Percentiles rank a stretch among this genome's conserved stretches.
Conservation (phyloP, 2,329 filamentous ascomycete species). For the Hymenoscyphus salicellus region DNA sequence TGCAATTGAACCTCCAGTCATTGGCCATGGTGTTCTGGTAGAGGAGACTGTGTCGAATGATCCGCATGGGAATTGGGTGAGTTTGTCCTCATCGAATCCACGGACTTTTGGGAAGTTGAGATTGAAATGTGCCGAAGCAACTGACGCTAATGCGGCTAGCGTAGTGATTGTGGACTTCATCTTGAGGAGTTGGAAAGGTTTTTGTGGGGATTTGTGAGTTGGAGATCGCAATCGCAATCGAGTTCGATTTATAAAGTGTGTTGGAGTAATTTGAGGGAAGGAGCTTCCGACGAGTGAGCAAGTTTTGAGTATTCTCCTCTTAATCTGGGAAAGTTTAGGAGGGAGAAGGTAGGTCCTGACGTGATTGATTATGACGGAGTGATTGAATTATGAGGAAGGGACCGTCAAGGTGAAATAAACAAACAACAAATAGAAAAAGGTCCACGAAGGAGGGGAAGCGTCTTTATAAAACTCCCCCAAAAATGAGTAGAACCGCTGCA, state of each 20-base stretch:
- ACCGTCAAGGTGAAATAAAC: background rate
- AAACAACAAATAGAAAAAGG: background rate
- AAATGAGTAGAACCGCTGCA: background rate
- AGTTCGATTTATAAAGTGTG: background rate
- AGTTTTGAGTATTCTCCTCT: background rate
- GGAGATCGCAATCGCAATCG: background rate
- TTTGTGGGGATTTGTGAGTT: background rate
- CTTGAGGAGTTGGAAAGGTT: constrained; percentile 4
- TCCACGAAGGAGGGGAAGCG: background rate
- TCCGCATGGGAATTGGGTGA: constrained; percentile 42
- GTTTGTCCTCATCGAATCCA: constrained; percentile 43
- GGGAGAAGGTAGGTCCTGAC: background rate
- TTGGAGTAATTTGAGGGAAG: background rate
- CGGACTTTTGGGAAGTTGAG: constrained; percentile 52
- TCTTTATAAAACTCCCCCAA: constrained; percentile 1
- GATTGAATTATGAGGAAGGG: background rate
- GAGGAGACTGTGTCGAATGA: constrained; percentile 43
- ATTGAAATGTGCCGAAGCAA: constrained; percentile 54
- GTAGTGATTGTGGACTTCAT: constrained; percentile 33
- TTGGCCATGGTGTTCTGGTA: constrained; percentile 47
- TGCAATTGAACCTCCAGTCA: constrained; percentile 50
- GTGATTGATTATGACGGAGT: background rate
- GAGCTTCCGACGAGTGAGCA: background rate
- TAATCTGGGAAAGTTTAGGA: background rate
- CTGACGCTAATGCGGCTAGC: constrained; percentile 39